Evolutionary conservation across 352 stramenopile species (phyloP).

Genomic region (Globisporangium acanthophoron): DNA sequence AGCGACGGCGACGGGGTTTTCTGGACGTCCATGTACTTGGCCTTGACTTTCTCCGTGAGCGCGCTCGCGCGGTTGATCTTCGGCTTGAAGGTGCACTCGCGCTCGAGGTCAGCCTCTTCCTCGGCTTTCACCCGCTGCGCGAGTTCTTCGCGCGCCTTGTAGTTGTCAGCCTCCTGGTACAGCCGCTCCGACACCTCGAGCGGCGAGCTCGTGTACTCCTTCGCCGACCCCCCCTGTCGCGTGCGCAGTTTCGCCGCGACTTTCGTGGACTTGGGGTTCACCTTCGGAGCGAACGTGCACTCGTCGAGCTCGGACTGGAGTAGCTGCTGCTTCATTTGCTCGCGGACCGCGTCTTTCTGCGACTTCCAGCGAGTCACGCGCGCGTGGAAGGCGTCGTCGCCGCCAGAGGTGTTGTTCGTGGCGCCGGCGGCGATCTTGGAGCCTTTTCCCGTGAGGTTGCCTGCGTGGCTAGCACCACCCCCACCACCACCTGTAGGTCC

Average conservation of each 20-base stretch:
- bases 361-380: slow-evolving; percentile 75
- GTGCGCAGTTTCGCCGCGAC: slow-evolving; percentile 55
- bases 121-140: slow-evolving; percentile 55
- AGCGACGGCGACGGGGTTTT: slow-evolving; percentile 28
- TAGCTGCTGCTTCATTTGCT: slow-evolving; percentile 79
- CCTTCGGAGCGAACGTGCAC: slow-evolving; percentile 69
- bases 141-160: slow-evolving; percentile 66
- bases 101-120: slow-evolving; percentile 63
- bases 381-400: slow-evolving; percentile 55
- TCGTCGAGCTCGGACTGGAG: slow-evolving; percentile 67
- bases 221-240: slow-evolving; percentile 18
- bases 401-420: slow-evolving; percentile 15
- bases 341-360: slow-evolving; percentile 66
- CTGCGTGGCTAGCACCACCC: neutral
- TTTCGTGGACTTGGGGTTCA: slow-evolving; percentile 74
- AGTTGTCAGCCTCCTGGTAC: slow-evolving; percentile 74
- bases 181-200: slow-evolving; percentile 57
- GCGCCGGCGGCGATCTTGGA: slow-evolving; percentile 10
- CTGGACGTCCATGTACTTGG: slow-evolving; percentile 70
- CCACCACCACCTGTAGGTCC: neutral
- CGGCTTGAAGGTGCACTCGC: slow-evolving; percentile 72
- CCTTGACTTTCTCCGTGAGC: slow-evolving; percentile 49
- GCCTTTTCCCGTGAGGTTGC: slow-evolving; percentile 7
- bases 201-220: slow-evolving; percentile 18
- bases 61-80: slow-evolving; percentile 43